These are phyloP conservation scores for Wickerhamiella shivajii DNA, from an alignment of 805 yeast genomes.

Conservation along the genomic window DNA sequence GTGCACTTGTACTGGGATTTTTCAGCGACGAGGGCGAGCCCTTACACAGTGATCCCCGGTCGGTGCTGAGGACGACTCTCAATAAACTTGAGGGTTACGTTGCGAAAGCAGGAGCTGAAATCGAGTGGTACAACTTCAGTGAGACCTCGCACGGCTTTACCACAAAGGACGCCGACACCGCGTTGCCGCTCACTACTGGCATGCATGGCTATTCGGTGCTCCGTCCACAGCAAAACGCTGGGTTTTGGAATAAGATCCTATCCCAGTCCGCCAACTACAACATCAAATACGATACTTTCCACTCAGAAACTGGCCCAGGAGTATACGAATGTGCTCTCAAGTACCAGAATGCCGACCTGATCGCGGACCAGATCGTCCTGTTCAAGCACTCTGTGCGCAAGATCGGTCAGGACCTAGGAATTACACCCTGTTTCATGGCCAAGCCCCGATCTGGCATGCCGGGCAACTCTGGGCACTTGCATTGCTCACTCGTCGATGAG, in stretches of 20 bases:
- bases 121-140: slow-evolving; percentile 23
- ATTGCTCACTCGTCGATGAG: slow-evolving; percentile 20
- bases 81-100: background rate
- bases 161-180: slow-evolving; percentile 14
- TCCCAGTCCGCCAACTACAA: slow-evolving; percentile 15
- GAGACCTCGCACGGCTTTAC: slow-evolving; percentile 16
- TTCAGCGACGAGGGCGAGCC: slow-evolving; percentile 18
- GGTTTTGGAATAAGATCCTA: slow-evolving; percentile 20
- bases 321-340: slow-evolving; percentile 25
- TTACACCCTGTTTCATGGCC: slow-evolving; percentile 27
- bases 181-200: slow-evolving; percentile 23
- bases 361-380: slow-evolving; percentile 23
- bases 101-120: slow-evolving; percentile 22
- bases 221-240: slow-evolving; percentile 21
- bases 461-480: slow-evolving; percentile 26
- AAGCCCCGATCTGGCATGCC: slow-evolving; percentile 25
- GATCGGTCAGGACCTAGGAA: slow-evolving; percentile 17
- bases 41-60: slow-evolving; percentile 23
- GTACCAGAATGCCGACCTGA: slow-evolving; percentile 18
- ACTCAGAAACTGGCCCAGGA: slow-evolving; percentile 27
- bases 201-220: slow-evolving; percentile 27
- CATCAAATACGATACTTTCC: slow-evolving; percentile 24
- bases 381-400: slow-evolving; percentile 23
- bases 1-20: slow-evolving; percentile 20
- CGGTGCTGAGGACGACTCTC: slow-evolving; percentile 16